A percentile compares a stretch with the other conserved stretches of the same genome.
phyloP scores from a whole-genome alignment of 192 early-diverging fungal genomes.

The Coemansia nantahalensis region DNA sequence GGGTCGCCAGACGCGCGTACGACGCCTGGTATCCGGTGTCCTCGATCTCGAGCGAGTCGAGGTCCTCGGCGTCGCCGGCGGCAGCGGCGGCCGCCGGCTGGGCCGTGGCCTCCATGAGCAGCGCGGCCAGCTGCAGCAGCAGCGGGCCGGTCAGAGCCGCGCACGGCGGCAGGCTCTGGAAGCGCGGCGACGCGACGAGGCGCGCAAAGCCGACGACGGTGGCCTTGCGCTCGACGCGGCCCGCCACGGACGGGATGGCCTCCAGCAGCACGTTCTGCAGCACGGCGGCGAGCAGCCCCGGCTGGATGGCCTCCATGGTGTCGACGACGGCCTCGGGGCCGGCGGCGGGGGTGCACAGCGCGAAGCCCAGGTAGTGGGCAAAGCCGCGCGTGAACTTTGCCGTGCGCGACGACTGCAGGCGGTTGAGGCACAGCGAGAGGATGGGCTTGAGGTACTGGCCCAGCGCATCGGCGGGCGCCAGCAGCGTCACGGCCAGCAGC shows the following conservation, averaged over 20 bases:
- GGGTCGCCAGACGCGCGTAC: conserved; percentile 74
- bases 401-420: conserved; percentile 48
- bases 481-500: conserved; percentile 71
- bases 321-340: conserved; percentile 31
- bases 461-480: conserved; percentile 66
- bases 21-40: conserved; percentile 81
- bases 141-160: conserved; percentile 19
- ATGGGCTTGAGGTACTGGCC: conserved; percentile 58
- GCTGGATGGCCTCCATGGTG: conserved; percentile 49
- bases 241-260: conserved; percentile 31
- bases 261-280: conserved; percentile 46
- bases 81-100: conserved; percentile 38
- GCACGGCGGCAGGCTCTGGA: conserved; percentile 17
- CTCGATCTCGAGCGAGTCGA: conserved; percentile 73
- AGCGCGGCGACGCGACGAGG: conserved; percentile 27
- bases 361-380: conserved; percentile 37
- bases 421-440: conserved; percentile 59
- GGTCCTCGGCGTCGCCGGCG: conserved; percentile 60
- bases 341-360: conserved; percentile 29
- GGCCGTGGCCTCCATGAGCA: conserved; percentile 45
- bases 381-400: conserved; percentile 40
- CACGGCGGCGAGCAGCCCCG: conserved; percentile 31
- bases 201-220: conserved; percentile 43
- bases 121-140: conserved; percentile 29
- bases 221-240: conserved; percentile 50